Evolutionary conservation across 2,329 filamentous ascomycete genomes (phyloP).

Genomic region (Byssoonygena ceratinophila): DNA sequence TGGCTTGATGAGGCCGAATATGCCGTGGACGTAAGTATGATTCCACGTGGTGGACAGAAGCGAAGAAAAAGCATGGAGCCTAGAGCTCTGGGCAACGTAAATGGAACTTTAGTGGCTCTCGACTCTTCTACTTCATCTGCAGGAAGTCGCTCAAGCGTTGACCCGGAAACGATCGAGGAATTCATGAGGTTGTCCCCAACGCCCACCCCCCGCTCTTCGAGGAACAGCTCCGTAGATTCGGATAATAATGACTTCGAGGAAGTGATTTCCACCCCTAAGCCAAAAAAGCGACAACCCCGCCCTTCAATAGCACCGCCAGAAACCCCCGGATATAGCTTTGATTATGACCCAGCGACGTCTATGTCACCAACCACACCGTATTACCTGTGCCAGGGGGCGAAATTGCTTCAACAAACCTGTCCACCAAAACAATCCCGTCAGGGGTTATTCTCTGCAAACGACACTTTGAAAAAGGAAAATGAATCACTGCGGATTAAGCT

Average conservation of each 20-base stretch:
- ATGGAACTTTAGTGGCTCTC: slow-evolving; percentile 48
- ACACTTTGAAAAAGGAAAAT: slow-evolving; percentile 24
- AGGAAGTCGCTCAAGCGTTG: slow-evolving; percentile 23
- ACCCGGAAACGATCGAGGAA: slow-evolving; percentile 25
- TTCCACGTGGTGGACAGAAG: slow-evolving; percentile 60
- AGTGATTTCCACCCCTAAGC: slow-evolving; percentile 6
- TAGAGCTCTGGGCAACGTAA: slow-evolving; percentile 56
- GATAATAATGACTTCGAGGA: slow-evolving; percentile 1
- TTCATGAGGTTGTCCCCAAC: slow-evolving; percentile 29
- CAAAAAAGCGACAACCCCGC: background rate
- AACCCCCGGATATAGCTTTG: slow-evolving; percentile 23
- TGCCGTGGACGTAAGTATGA: slow-evolving; percentile 54
- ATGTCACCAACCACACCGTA: slow-evolving; percentile 40
- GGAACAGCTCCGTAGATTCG: slow-evolving; percentile 2
- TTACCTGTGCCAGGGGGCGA: slow-evolving; percentile 34
- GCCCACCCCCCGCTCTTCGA: slow-evolving; percentile 17
- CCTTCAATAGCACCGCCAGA: slow-evolving; percentile 19
- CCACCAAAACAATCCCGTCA: slow-evolving; percentile 43
- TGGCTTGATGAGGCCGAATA: slow-evolving; percentile 67
- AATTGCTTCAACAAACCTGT: slow-evolving; percentile 43
- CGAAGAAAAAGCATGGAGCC: slow-evolving; percentile 76
- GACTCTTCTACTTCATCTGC: slow-evolving; percentile 23
- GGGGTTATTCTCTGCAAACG: slow-evolving; percentile 31
- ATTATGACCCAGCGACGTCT: slow-evolving; percentile 28
- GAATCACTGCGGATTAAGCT: slow-evolving; percentile 48